A percentile compares a stretch with the other conserved stretches of the same genome.
phyloP scores from a whole-genome alignment of 148 eudicot genomes.

The Bassia scoparia region DNA sequence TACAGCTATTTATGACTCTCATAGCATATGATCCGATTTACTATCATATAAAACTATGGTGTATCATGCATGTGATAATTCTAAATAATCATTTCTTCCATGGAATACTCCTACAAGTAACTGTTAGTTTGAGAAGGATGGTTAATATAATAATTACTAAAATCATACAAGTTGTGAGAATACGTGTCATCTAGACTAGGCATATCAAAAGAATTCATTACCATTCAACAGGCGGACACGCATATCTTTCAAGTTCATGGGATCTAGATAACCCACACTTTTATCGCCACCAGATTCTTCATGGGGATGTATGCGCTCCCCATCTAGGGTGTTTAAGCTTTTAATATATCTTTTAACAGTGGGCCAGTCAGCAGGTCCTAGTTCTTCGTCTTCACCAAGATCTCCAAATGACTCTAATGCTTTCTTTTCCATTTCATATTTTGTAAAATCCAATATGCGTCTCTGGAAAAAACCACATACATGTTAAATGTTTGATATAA shows the following conservation, averaged over 20 bases:
- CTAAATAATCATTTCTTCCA: no score
- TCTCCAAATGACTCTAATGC: slow-evolving; percentile 86
- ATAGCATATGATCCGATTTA: no score
- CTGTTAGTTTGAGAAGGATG: slow-evolving; percentile 4
- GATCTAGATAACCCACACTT: slow-evolving; percentile 39
- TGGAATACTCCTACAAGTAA: neutral
- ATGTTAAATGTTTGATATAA: no score
- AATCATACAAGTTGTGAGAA: neutral
- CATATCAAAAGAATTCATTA: slow-evolving; percentile 22
- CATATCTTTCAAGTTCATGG: slow-evolving; percentile 70
- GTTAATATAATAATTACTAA: neutral
- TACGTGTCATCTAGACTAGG: neutral
- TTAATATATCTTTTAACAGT: slow-evolving; percentile 74
- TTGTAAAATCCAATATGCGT: slow-evolving; percentile 82
- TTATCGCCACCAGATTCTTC: slow-evolving; percentile 28
- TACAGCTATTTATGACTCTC: no score
- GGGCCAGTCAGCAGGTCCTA: slow-evolving; percentile 95
- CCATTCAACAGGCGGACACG: slow-evolving; percentile 82
- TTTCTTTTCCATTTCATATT: slow-evolving; percentile 79
- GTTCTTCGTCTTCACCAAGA: slow-evolving; percentile 93
- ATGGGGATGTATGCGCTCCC: slow-evolving; percentile 68
- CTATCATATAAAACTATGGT: no score
- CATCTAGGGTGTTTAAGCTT: slow-evolving; percentile 58
- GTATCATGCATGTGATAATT: no score
- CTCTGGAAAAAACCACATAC: slow-evolving; percentile 39